Evolutionary conservation across 495 filamentous ascomycete genomes (phyloP).

Genomic region (Clohesyomyces aquaticus): DNA sequence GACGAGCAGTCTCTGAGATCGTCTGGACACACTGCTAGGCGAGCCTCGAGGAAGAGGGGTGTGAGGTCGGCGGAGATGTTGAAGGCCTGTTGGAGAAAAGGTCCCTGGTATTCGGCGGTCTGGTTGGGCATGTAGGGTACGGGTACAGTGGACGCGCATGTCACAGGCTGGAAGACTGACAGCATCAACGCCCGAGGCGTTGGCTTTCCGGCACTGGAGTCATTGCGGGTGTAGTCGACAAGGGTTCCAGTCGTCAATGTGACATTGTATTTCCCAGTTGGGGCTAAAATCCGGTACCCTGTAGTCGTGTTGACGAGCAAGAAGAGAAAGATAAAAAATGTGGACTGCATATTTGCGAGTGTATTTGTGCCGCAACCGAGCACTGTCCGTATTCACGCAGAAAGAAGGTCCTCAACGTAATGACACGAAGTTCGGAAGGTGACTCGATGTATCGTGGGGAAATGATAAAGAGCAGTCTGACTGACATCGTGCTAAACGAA

Average conservation of each 20-base stretch:
- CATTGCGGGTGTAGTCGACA: constrained; percentile 33
- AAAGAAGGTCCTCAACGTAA: constrained; percentile 18
- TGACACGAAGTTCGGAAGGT: constrained; percentile 9
- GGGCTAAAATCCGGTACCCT: constrained; percentile 21
- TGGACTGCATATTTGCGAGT: constrained; percentile 20
- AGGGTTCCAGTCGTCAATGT: constrained; percentile 27
- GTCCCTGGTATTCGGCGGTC: constrained; percentile 28
- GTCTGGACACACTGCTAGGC: constrained; percentile 25
- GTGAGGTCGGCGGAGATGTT: constrained; percentile 22
- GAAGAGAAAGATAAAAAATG: constrained; percentile 16
- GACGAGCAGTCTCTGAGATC: constrained; percentile 34
- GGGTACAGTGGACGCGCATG: constrained; percentile 24
- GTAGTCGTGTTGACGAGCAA: constrained; percentile 23
- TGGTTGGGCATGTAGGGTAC: constrained; percentile 32
- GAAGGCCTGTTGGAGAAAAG: constrained; percentile 13
- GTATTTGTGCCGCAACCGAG: constrained; percentile 15
- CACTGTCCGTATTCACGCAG: constrained; percentile 1
- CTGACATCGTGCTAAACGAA: constrained; percentile 1
- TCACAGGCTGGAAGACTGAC: constrained; percentile 31
- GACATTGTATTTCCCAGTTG: constrained; percentile 28
- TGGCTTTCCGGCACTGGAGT: neutral
- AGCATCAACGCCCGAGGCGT: constrained; percentile 31
- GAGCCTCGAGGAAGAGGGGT: constrained; percentile 19
- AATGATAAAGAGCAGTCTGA: neutral
- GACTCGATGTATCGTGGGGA: constrained; percentile 2